Conservation (phyloP, 768 basidiomycete species). For the Fomitopsis pulvina region DNA sequence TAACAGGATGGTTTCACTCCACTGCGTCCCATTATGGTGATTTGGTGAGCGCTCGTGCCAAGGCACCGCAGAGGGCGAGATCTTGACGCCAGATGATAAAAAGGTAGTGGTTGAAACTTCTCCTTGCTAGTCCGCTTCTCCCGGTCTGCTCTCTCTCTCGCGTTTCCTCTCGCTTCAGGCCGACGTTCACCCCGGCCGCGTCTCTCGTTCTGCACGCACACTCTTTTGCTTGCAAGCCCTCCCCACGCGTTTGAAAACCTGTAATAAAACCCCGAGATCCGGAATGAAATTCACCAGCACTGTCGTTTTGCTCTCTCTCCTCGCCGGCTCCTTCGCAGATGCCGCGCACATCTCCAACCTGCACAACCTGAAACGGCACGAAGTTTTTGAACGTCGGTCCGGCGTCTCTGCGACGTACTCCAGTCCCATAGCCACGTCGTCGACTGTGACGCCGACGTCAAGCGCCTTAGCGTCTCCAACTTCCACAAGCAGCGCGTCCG, state of each 20-base stretch:
- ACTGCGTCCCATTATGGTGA: too few relatives aligned
- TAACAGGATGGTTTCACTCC: too few relatives aligned
- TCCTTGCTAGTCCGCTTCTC: not conserved
- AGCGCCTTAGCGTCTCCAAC: not conserved
- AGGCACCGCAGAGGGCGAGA: too few relatives aligned
- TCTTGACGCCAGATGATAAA: not conserved
- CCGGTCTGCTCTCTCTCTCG: not conserved
- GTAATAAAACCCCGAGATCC: not conserved
- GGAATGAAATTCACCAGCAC: constrained; percentile 20
- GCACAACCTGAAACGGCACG: not conserved
- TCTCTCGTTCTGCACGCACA: constrained; percentile 4
- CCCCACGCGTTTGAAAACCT: not conserved
- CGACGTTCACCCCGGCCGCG: constrained; percentile 5
- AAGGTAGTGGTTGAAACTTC: not conserved
- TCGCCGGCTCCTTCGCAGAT: constrained; percentile 14
- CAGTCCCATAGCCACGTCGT: constrained; percentile 4
- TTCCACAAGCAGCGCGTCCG: constrained; percentile 4
- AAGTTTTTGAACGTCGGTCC: constrained; percentile 5
- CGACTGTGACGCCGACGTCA: constrained; percentile 1
- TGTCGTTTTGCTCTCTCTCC: constrained; percentile 18
- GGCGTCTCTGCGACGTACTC: constrained; percentile 19
- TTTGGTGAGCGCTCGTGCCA: too few relatives aligned
- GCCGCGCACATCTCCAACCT: constrained; percentile 14
- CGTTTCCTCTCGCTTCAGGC: not conserved
- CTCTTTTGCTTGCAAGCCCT: constrained; percentile 2